Conservation (phyloP, 768 basidiomycete genomes). For the Termitomyces sp. region DNA sequence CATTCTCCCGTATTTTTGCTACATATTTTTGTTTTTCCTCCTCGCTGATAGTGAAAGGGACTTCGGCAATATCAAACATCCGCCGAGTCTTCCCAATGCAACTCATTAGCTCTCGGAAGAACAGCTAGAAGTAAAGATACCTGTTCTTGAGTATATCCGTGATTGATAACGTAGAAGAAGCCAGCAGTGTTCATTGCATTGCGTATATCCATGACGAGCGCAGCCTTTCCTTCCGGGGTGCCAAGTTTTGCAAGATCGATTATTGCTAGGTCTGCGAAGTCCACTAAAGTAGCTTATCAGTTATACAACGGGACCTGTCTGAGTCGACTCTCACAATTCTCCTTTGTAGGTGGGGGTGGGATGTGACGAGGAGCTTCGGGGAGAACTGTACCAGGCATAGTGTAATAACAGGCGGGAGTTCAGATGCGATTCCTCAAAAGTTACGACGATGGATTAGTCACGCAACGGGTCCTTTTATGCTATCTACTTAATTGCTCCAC, state of each 20-base stretch:
- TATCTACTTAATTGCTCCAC: neutral
- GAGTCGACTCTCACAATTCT: conserved; percentile 4
- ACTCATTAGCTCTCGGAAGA: neutral
- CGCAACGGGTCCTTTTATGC: neutral
- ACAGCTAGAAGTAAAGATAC: conserved; percentile 21
- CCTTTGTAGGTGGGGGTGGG: conserved; percentile 15
- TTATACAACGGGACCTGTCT: neutral
- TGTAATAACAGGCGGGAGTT: neutral
- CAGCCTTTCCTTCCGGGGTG: conserved; percentile 35
- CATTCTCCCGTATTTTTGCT: conserved; percentile 32
- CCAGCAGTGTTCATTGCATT: conserved; percentile 43
- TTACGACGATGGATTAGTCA: neutral
- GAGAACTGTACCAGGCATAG: conserved; percentile 30
- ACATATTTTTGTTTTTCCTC: conserved; percentile 40
- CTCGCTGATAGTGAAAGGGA: conserved; percentile 34
- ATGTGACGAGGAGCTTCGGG: conserved; percentile 36
- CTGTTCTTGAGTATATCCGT: conserved; percentile 43
- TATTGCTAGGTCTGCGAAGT: conserved; percentile 48
- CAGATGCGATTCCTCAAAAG: neutral
- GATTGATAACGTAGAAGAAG: conserved; percentile 51
- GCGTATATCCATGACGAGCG: conserved; percentile 38
- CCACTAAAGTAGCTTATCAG: conserved; percentile 20
- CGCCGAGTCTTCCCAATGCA: conserved; percentile 31
- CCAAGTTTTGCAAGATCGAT: conserved; percentile 46
- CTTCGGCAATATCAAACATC: conserved; percentile 42